Evolutionary conservation across 352 stramenopile species (phyloP), one percentile per base, ranked within the genome.

Genomic region (Phytopythium boreale): DNA sequence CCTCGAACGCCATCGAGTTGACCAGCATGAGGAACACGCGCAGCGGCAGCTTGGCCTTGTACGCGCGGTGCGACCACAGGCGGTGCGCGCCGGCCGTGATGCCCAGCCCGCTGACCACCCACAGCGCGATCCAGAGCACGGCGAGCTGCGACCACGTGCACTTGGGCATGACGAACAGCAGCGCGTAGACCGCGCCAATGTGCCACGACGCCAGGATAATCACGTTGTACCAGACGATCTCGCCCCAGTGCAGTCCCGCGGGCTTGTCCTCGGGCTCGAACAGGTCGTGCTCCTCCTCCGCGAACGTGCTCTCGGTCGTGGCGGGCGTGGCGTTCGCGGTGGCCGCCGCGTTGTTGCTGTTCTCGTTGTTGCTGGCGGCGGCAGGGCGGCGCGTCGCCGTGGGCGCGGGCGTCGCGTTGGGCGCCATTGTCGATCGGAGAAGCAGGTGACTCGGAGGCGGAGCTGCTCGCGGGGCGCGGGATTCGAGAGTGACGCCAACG

Each of bases 11-110:
- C 79, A 99, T 98, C 51, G 95, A 98, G 81, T 99, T 99, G 74
- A 84, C 96, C 31, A 99, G 84, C 97, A 99, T 99, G 62, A 99
- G 86, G 69, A 98, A 94, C 61, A 98, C 75, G 56, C 97, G 89
- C 24, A 98, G 74, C 12, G 82, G 79, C 37, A 89, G 87, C 51
- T 88, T 84, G 10, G 97, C 97, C 65, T 97, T 95, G 87, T 99
- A 99, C 27, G 94, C 97, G 51, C 93, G 80, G 77, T 99, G 97
- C 24, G 94, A 89, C 97, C 97, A 99, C 17, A 99, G 84, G 26
- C 97, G 90, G 73, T 99, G 97, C 7, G 98, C 97, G 49, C 97
- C 97, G 0, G 96, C 96, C 49, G 97, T 99, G 72, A 99, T 99
- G 61, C 97, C 97, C 39, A 99, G 87, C 0, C 96, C 96, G 65